phyloP scores from a whole-genome alignment of 768 basidiomycete species.

The Porphyrellus cyaneotinctus region DNA sequence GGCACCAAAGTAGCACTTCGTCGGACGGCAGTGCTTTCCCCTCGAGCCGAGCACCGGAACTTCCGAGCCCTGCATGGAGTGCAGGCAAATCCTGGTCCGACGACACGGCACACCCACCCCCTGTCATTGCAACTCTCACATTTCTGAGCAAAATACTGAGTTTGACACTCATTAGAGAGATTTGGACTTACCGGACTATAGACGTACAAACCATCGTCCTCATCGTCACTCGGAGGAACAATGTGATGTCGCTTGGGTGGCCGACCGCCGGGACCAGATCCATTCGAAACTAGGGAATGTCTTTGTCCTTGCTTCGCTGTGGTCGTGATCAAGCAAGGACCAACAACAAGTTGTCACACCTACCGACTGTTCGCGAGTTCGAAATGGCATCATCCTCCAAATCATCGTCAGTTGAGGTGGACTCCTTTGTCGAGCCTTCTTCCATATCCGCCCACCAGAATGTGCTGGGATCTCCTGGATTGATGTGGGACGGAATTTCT shows the following conservation, averaged over 20 bases:
- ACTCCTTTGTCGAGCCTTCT: not conserved
- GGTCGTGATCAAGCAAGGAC: no score
- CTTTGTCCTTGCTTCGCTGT: not conserved
- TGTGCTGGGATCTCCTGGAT: constrained; percentile 2
- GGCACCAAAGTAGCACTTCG: not conserved
- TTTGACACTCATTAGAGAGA: not conserved
- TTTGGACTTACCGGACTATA: constrained; percentile 3
- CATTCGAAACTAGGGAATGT: no score
- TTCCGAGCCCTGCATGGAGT: not conserved
- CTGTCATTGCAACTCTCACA: no score
- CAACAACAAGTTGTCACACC: no score
- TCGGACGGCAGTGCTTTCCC: no score
- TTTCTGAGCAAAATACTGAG: not conserved
- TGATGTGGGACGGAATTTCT: not conserved
- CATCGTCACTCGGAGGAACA: not conserved
- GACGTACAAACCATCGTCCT: not conserved
- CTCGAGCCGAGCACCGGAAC: not conserved
- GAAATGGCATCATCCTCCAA: not conserved
- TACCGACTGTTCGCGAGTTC: no score
- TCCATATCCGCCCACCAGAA: constrained; percentile 11
- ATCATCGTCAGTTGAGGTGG: not conserved
- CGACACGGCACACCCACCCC: not conserved
- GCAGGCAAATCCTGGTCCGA: not conserved
- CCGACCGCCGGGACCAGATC: no score
- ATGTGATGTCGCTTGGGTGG: not conserved